Evolutionary conservation across 768 basidiomycete species (phyloP).

Genomic region (Mycena alexandri): DNA sequence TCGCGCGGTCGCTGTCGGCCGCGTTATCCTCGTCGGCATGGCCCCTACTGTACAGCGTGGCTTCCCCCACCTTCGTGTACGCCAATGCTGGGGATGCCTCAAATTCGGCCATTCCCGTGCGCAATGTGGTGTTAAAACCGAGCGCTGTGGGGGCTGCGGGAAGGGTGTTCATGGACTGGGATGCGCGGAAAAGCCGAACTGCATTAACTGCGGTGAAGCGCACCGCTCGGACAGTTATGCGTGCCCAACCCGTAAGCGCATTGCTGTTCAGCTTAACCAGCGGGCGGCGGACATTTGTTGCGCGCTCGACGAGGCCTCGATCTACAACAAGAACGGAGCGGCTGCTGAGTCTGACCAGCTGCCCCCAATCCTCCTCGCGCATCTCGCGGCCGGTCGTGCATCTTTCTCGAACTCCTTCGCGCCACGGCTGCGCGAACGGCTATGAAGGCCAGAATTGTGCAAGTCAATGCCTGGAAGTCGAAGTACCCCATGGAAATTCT

Average conservation of each 20-base stretch:
- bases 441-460: no score
- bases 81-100: constrained; percentile 1
- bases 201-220: constrained; percentile 1
- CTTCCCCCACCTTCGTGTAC: background rate
- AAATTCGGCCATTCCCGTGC: constrained; percentile 8
- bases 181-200: background rate
- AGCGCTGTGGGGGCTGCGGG: background rate
- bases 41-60: no score
- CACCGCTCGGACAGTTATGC: background rate
- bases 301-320: no score
- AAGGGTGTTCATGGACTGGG: background rate
- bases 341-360: no score
- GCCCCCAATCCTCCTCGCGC: no score
- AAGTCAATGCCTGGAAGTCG: constrained; percentile 13
- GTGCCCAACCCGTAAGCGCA: background rate
- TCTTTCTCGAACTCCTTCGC: no score
- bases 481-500: constrained; percentile 15
- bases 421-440: no score
- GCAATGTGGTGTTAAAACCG: background rate
- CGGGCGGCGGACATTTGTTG: no score
- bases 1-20: no score
- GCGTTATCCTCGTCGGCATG: no score
- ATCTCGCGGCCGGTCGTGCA: no score
- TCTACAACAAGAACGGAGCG: no score
- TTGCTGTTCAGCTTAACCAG: background rate